Percentiles rank a stretch among this genome's conserved stretches.
These are phyloP conservation scores for Solanum bukasovii DNA, from an alignment of 257 asterid species.

Conservation along the genomic window DNA sequence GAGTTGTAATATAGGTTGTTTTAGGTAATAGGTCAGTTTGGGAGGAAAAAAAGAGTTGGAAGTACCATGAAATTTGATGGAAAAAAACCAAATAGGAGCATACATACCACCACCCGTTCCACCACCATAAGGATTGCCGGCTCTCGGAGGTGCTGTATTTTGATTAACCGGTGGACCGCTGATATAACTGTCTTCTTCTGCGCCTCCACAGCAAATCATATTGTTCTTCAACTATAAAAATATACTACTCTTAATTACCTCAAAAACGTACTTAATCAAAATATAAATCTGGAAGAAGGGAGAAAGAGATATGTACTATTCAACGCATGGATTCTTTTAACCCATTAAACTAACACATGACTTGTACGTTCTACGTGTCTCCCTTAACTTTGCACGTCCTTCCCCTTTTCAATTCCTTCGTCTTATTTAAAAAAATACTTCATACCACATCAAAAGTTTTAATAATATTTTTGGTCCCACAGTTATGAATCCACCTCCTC, in stretches of 20 bases:
- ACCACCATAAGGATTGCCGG: not conserved
- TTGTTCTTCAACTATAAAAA: not conserved
- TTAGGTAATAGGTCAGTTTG: not conserved
- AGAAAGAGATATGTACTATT: not conserved
- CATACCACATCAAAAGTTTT: not conserved
- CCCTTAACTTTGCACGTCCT: not conserved
- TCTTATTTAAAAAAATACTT: not conserved
- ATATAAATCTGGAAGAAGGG: not conserved
- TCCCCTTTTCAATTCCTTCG: not conserved
- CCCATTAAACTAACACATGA: not conserved
- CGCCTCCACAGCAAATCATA: not conserved
- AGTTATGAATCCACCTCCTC: not conserved
- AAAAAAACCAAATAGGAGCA: not conserved
- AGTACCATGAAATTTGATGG: no score
- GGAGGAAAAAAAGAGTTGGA: not conserved
- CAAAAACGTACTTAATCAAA: not conserved
- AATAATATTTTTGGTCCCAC: not conserved
- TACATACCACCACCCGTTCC: not conserved
- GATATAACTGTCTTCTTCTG: not conserved
- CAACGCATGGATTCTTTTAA: not conserved
- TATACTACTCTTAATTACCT: not conserved
- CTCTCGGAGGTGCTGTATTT: not conserved
- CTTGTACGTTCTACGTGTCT: not conserved
- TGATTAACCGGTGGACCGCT: not conserved
- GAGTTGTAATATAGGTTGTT: not conserved